Percentiles rank a stretch among this genome's conserved stretches.
phyloP scores from a whole-genome alignment of 768 basidiomycete species.

The Pleurotus giganteus region DNA sequence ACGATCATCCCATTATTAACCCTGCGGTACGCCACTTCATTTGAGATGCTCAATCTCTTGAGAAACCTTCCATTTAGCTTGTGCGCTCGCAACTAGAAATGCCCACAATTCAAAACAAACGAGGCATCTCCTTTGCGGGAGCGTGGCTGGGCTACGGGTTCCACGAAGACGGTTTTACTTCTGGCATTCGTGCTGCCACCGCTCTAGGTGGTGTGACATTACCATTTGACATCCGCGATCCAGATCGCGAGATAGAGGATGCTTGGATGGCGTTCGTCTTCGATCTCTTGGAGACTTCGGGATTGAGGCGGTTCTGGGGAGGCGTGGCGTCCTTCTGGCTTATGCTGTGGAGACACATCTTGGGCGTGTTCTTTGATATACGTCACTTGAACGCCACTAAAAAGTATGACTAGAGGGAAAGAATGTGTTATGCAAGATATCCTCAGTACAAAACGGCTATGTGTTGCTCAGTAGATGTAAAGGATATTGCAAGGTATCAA shows the following conservation, averaged over 20 bases:
- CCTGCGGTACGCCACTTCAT: conserved; percentile 31
- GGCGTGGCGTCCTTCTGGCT: conserved; percentile 19
- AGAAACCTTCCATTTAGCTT: conserved; percentile 32
- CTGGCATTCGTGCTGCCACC: conserved; percentile 37
- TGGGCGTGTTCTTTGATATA: background rate
- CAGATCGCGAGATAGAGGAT: conserved; percentile 26
- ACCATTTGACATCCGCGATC: conserved; percentile 42
- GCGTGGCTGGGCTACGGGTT: conserved; percentile 79
- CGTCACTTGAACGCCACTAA: background rate
- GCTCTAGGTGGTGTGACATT: conserved; percentile 22
- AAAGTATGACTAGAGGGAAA: background rate
- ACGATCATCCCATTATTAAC: conserved; percentile 71
- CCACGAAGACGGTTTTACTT: conserved; percentile 77
- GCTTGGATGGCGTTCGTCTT: conserved; percentile 30
- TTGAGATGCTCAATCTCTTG: background rate
- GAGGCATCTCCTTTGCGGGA: conserved; percentile 63
- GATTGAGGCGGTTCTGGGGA: conserved; percentile 29
- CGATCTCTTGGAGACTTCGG: conserved; percentile 35
- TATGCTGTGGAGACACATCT: background rate
- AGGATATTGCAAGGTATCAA: background rate
- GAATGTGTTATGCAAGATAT: background rate
- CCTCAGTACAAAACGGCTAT: too few relatives aligned
- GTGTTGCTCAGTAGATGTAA: background rate
- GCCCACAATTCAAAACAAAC: conserved; percentile 55
- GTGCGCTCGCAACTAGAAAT: conserved; percentile 54